Conservation (phyloP, 306 rosid species). For the Castanea crenata region DNA sequence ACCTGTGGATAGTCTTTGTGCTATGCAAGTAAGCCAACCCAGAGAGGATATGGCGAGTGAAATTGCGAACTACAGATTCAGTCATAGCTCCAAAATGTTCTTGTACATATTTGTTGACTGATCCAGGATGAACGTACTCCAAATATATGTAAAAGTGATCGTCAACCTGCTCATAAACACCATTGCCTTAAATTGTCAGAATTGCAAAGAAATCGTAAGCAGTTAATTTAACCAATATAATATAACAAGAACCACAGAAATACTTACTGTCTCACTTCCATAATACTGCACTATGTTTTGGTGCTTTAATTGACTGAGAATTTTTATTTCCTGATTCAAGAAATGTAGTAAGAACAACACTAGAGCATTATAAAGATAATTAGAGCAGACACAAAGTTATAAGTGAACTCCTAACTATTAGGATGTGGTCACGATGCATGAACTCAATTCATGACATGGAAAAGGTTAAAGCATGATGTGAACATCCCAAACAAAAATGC, state of each 20-base stretch:
- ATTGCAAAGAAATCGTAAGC: neutral
- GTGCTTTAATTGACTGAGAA: constrained; percentile 69
- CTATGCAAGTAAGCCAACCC: constrained; percentile 94
- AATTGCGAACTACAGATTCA: constrained; percentile 83
- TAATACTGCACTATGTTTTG: constrained; percentile 85
- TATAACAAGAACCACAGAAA: constrained; percentile 17
- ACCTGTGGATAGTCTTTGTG: constrained; percentile 91
- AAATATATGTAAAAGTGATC: constrained; percentile 81
- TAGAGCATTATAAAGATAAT: constrained; percentile 3
- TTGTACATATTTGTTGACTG: constrained; percentile 82
- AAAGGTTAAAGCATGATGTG: neutral
- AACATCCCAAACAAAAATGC: neutral
- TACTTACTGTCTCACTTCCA: constrained; percentile 84
- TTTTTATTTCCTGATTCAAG: constrained; percentile 74
- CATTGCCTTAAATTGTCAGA: constrained; percentile 1
- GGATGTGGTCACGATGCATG: neutral
- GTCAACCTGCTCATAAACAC: constrained; percentile 46
- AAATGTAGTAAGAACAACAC: constrained; percentile 23
- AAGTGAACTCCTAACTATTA: neutral
- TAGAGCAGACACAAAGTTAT: neutral
- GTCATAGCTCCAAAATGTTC: constrained; percentile 96
- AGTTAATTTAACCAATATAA: constrained; percentile 7
- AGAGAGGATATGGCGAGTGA: constrained; percentile 89
- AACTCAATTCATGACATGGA: neutral
- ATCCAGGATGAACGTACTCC: constrained; percentile 95